Evolutionary conservation across 768 basidiomycete genomes (phyloP).

Genomic region (Lentinula lateritia): DNA sequence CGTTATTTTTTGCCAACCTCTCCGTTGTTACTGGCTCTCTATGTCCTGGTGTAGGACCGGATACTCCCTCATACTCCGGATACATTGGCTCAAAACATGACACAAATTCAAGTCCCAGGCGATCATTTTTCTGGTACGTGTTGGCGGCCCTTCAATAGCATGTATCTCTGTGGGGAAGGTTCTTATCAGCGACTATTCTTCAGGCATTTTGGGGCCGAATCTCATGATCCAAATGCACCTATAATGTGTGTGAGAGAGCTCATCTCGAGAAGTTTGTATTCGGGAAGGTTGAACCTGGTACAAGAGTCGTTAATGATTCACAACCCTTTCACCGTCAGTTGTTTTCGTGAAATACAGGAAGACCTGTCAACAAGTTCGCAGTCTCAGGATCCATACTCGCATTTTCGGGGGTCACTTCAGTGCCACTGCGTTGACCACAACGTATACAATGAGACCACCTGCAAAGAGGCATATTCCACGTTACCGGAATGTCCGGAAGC

Average conservation of each 20-base stretch:
- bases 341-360: background rate
- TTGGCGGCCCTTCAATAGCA: background rate
- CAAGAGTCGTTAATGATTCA: slow-evolving; percentile 12
- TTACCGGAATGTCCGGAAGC: slow-evolving; percentile 22
- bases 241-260: slow-evolving; percentile 18
- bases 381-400: slow-evolving; percentile 24
- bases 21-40: slow-evolving; percentile 9
- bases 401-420: slow-evolving; percentile 24
- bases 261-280: background rate
- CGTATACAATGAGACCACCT: slow-evolving; percentile 25
- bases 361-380: slow-evolving; percentile 21
- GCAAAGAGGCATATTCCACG: slow-evolving; percentile 15
- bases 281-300: slow-evolving; percentile 14
- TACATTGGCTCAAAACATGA: slow-evolving; percentile 26
- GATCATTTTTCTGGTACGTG: background rate
- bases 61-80: slow-evolving; percentile 17
- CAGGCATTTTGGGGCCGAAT: slow-evolving; percentile 28
- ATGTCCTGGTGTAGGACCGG: slow-evolving; percentile 9
- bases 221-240: slow-evolving; percentile 20
- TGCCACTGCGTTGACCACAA: slow-evolving; percentile 19
- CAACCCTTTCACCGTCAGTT: background rate
- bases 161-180: background rate
- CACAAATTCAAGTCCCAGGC: slow-evolving; percentile 10
- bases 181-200: slow-evolving; percentile 13
- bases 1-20: background rate